These are phyloP conservation scores for Botrytis paeoniae DNA, from an alignment of 2,329 filamentous ascomycete species.

Conservation along the genomic window DNA sequence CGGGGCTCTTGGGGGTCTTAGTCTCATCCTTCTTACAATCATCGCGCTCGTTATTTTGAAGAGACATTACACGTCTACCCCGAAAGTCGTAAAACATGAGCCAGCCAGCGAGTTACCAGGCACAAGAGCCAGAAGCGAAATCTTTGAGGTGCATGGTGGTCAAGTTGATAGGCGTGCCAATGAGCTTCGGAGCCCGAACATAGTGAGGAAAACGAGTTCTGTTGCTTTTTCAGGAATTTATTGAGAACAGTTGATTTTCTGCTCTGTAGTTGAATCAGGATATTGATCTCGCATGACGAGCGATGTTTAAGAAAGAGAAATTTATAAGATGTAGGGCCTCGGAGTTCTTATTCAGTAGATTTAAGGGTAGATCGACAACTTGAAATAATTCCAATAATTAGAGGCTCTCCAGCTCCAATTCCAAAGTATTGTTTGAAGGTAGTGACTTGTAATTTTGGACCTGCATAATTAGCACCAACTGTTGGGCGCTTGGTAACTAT, in stretches of 20 bases:
- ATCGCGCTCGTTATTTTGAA: neutral
- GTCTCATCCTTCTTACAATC: neutral
- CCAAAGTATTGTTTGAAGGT: neutral
- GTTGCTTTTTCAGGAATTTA: neutral
- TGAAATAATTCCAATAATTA: neutral
- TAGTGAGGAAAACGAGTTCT: neutral
- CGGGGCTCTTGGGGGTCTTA: neutral
- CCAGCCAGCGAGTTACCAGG: neutral
- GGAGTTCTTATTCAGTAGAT: neutral
- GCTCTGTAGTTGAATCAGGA: neutral
- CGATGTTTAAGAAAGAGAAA: neutral
- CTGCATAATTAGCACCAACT: neutral
- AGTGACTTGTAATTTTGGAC: neutral
- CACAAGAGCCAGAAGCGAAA: neutral
- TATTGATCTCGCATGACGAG: neutral
- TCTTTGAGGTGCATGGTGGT: neutral
- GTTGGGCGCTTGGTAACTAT: neutral
- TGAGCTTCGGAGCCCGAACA: neutral
- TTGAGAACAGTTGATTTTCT: neutral
- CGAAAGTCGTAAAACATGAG: neutral
- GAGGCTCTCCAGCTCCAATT: neutral
- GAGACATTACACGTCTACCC: neutral
- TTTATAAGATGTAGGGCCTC: neutral
- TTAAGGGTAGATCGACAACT: too few relatives aligned
- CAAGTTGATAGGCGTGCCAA: neutral